A percentile compares a stretch with the other conserved stretches of the same genome.
Conservation (phyloP, 805 yeast genomes). For the Cyberlindnera suaveolens region DNA sequence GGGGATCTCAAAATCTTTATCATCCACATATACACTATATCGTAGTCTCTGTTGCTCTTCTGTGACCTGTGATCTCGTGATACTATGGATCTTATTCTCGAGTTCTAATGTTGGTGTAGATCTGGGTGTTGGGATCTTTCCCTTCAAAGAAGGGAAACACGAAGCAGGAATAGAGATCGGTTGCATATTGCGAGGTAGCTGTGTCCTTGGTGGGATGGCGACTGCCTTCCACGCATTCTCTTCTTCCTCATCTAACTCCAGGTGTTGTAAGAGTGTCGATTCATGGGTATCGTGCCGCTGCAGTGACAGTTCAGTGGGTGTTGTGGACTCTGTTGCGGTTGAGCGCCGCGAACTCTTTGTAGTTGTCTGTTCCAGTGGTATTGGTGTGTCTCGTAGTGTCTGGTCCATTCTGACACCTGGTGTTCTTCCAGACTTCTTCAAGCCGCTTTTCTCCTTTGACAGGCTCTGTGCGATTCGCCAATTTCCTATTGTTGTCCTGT, state of each 20-base stretch:
- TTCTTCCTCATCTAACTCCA: conserved; percentile 11
- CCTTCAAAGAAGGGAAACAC: conserved; percentile 14
- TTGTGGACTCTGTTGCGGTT: background rate
- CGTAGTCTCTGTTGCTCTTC: conserved; percentile 6
- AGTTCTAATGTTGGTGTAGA: conserved; percentile 4
- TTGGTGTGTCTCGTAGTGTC: no score
- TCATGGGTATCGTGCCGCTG: conserved; percentile 3
- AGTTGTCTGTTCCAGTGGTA: background rate
- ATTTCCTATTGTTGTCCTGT: no score
- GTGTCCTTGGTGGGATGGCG: conserved; percentile 3
- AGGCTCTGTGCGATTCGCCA: no score
- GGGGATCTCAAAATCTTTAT: conserved; percentile 9
- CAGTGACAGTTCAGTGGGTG: background rate
- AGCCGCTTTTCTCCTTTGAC: no score
- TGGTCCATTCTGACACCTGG: no score
- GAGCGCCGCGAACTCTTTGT: background rate
- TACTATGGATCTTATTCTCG: conserved; percentile 1
- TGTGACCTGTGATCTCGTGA: background rate
- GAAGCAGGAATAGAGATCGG: conserved; percentile 11
- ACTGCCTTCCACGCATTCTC: conserved; percentile 8
- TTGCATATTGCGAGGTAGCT: conserved; percentile 1
- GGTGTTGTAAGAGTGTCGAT: conserved; percentile 9
- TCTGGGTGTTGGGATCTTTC: conserved; percentile 5
- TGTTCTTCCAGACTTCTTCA: no score
- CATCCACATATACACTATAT: conserved; percentile 11